Percentiles rank a stretch among this genome's conserved stretches.
phyloP scores from a whole-genome alignment of 352 stramenopile genomes.

The Plasmopara muralis region DNA sequence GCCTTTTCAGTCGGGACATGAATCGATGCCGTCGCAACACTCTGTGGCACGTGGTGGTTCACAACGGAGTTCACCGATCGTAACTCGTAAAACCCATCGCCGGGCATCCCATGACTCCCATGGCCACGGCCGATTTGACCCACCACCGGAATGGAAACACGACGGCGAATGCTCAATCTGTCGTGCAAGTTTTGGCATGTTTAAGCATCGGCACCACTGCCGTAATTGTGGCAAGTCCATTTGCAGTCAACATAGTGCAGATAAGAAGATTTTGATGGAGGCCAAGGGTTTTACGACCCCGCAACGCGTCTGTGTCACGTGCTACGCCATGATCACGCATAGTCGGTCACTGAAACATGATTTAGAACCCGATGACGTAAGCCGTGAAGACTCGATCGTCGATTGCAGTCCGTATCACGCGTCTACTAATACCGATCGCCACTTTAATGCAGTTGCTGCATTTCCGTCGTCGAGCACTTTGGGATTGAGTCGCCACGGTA shows the following conservation, averaged over 20 bases:
- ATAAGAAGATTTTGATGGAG: slow-evolving; percentile 71
- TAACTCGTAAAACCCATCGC: slow-evolving; percentile 20
- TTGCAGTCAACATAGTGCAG: slow-evolving; percentile 73
- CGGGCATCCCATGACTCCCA: slow-evolving; percentile 25
- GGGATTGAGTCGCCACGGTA: slow-evolving; percentile 5
- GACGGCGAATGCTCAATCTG: slow-evolving; percentile 77
- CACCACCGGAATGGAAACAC: slow-evolving; percentile 64
- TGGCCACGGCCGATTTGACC: slow-evolving; percentile 31
- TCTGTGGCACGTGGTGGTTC: slow-evolving; percentile 13
- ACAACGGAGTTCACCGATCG: slow-evolving; percentile 18
- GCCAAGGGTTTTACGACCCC: slow-evolving; percentile 68
- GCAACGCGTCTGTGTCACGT: slow-evolving; percentile 73
- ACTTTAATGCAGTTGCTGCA: slow-evolving; percentile 8
- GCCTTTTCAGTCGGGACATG: slow-evolving; percentile 20
- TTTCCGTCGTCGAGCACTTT: slow-evolving; percentile 7
- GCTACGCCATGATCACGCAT: slow-evolving; percentile 63
- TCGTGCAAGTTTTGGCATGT: slow-evolving; percentile 68
- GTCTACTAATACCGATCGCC: slow-evolving; percentile 6
- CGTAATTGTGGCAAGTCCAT: slow-evolving; percentile 80
- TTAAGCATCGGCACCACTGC: slow-evolving; percentile 83
- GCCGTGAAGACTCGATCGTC: slow-evolving; percentile 15
- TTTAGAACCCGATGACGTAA: slow-evolving; percentile 24
- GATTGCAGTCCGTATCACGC: slow-evolving; percentile 24
- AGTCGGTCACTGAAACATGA: slow-evolving; percentile 31
- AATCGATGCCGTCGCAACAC: slow-evolving; percentile 6